Evolutionary conservation across 345 rosid species (phyloP), one percentile per base, ranked within the genome.

Genomic region (Rubroshorea leprosula): DNA sequence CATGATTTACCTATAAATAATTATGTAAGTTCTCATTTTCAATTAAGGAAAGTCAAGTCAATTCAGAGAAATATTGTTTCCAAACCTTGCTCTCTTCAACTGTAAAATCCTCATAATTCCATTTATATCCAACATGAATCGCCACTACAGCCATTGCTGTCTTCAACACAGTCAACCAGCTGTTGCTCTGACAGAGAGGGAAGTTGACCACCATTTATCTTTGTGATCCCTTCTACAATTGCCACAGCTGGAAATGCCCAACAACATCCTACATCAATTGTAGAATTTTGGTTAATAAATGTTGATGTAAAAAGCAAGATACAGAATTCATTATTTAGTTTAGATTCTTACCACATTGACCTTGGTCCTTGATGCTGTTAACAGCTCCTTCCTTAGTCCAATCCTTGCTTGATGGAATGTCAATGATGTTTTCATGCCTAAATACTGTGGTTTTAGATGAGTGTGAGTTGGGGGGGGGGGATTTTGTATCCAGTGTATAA

Each of bases 211-310:
- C 71, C 70, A 31, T 23, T 65, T 6, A 84, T 75, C 68, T 72
- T 51, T 39, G 64, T 67, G 3, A 82, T 64, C 2, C 74, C 81
- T 70, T 77, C 78, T 23, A 64, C 55, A 0, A 83, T 87, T 1
- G 84, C 83, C 3, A 77, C 73, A 0, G 80, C 79, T 0, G 90
- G 72, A 58, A 86, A 79, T 22, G 87, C 83, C 83, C 84, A 81
- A 17, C 90, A 81, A 31, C 68, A 70, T 29, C 77, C 94, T 76
- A 19, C n/a, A n/a, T n/a, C n/a, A n/a, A n/a, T n/a, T n/a, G n/a
- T n/a, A n/a, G n/a, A n/a, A n/a, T n/a, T n/a, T n/a, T n/a, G n/a
- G n/a, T n/a, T n/a, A n/a, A n/a, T n/a, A n/a, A n/a, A n/a, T n/a
- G n/a, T n/a, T n/a, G n/a, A n/a, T n/a, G n/a, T n/a, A n/a, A n/a